These are phyloP conservation scores for Suhomyces prunicola DNA, from an alignment of 805 yeast species.

Conservation along the genomic window DNA sequence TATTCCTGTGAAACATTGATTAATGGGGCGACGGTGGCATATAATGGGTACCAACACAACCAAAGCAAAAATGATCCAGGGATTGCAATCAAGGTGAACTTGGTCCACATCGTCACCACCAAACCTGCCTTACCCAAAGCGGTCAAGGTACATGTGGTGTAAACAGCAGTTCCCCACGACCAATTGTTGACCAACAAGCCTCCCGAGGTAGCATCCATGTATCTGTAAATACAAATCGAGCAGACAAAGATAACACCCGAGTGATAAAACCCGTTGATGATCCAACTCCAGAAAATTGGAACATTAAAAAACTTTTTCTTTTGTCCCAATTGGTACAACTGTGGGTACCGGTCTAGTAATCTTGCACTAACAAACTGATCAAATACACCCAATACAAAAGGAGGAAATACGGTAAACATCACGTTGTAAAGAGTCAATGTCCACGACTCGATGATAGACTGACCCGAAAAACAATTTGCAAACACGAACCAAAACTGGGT, in stretches of 20 bases:
- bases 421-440: slow-evolving; percentile 94
- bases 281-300: slow-evolving; percentile 96
- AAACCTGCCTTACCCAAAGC: slow-evolving; percentile 94
- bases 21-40: slow-evolving; percentile 80
- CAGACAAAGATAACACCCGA: slow-evolving; percentile 81
- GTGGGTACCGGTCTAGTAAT: slow-evolving; percentile 87
- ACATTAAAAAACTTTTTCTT: slow-evolving; percentile 85
- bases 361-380: slow-evolving; percentile 95
- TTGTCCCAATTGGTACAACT: slow-evolving; percentile 87
- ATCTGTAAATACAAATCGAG: slow-evolving; percentile 61
- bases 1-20: slow-evolving; percentile 81
- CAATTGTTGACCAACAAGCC: slow-evolving; percentile 85
- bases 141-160: slow-evolving; percentile 81
- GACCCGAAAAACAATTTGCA: slow-evolving; percentile 89
- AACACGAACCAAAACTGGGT: slow-evolving; percentile 98
- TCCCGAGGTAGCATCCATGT: slow-evolving; percentile 59
- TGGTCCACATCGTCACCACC: slow-evolving; percentile 91
- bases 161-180: slow-evolving; percentile 92
- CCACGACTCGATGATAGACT: slow-evolving; percentile 96
- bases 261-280: slow-evolving; percentile 90
- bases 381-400: slow-evolving; percentile 92
- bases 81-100: slow-evolving; percentile 84
- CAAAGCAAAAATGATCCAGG: slow-evolving; percentile 90
- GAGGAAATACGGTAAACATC: slow-evolving; percentile 90
- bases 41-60: slow-evolving; percentile 83